These are phyloP conservation scores for Histomonas meleagridis DNA, from an alignment of 208 protist genomes.

Conservation along the genomic window DNA sequence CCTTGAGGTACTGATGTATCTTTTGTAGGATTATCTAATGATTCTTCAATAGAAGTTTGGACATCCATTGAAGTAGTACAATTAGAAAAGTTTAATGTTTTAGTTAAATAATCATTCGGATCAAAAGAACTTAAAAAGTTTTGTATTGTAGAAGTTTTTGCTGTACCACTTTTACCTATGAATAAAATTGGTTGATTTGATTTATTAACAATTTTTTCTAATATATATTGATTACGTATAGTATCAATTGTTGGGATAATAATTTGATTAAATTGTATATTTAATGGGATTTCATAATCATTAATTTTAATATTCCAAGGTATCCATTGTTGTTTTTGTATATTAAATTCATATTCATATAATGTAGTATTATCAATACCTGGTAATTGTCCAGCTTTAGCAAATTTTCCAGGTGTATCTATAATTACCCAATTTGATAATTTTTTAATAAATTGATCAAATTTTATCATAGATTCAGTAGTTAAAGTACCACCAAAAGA, in stretches of 20 bases:
- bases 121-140: slow-evolving; percentile 74
- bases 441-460: slow-evolving; percentile 81
- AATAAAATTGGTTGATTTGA: slow-evolving; percentile 76
- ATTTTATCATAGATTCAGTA: slow-evolving; percentile 62
- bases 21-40: slow-evolving; percentile 84
- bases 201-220: slow-evolving; percentile 71
- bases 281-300: slow-evolving; percentile 68
- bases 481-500: slow-evolving; percentile 75
- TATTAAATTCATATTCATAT: slow-evolving; percentile 17
- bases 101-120: slow-evolving; percentile 57
- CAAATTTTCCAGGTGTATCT: slow-evolving; percentile 52
- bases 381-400: slow-evolving; percentile 17
- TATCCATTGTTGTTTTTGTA: slow-evolving; percentile 73
- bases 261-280: slow-evolving; percentile 76
- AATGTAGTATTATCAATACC: background rate
- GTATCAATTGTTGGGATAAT: slow-evolving; percentile 93
- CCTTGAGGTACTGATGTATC: slow-evolving; percentile 77
- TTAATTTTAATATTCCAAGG: slow-evolving; percentile 76
- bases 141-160: slow-evolving; percentile 91
- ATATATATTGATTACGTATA: slow-evolving; percentile 82
- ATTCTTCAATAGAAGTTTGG: slow-evolving; percentile 83
- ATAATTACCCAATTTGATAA: slow-evolving; percentile 72
- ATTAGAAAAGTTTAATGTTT: slow-evolving; percentile 86
- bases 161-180: slow-evolving; percentile 86
- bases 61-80: slow-evolving; percentile 80